Evolutionary conservation across 306 rosid species (phyloP).

Genomic region (Arachis stenosperma): DNA sequence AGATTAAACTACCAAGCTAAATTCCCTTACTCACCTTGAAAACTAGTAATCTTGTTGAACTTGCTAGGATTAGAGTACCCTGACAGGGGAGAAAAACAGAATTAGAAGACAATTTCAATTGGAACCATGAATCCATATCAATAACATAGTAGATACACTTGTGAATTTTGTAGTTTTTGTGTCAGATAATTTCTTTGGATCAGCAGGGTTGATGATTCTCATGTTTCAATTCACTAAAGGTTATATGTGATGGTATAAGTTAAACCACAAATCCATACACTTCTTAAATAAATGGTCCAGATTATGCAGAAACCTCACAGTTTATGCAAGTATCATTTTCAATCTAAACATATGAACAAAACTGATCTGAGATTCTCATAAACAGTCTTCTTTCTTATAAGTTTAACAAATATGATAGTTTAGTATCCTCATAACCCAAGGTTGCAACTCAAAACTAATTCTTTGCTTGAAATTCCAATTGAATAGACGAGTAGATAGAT

Average conservation of each 20-base stretch:
- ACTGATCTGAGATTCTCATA: conserved; percentile 2
- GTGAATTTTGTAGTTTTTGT: conserved; percentile 3
- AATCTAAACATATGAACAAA: conserved; percentile 7
- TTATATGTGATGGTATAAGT: background rate
- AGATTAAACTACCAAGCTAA: conserved; percentile 21
- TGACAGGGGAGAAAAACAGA: conserved; percentile 23
- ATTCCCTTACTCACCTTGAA: conserved; percentile 19
- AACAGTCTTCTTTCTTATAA: background rate
- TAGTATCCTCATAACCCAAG: background rate
- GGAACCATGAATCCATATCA: background rate
- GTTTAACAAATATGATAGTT: too few relatives aligned
- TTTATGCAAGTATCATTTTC: conserved; percentile 15
- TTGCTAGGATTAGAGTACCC: conserved; percentile 35
- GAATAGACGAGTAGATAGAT: conserved; percentile 10
- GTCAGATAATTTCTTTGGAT: conserved; percentile 17
- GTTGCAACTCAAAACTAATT: background rate
- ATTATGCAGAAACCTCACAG: background rate
- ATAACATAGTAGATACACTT: background rate
- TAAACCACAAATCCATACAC: background rate
- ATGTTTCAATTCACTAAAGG: background rate
- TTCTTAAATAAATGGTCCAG: background rate
- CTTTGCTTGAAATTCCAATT: conserved; percentile 33
- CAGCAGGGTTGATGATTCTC: conserved; percentile 19
- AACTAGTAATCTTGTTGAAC: conserved; percentile 24
- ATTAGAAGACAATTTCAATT: conserved; percentile 19